phyloP scores from a whole-genome alignment of 192 early-diverging fungal genomes.

The Chytriomyces sp. region DNA sequence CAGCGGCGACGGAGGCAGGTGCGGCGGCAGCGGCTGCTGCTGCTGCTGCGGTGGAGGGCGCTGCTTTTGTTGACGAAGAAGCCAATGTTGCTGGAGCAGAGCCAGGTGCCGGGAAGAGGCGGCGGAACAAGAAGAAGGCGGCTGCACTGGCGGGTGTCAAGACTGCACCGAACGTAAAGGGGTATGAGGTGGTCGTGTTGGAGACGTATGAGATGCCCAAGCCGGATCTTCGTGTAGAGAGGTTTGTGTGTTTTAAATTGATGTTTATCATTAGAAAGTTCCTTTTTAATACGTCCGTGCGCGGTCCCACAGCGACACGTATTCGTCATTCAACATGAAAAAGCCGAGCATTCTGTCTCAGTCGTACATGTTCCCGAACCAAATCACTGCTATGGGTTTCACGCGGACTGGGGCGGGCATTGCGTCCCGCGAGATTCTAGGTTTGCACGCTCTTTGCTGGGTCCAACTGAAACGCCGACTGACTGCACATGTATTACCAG shows the following conservation, averaged over 20 bases:
- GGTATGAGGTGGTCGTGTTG: slow-evolving; percentile 76
- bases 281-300: not conserved
- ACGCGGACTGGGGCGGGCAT: slow-evolving; percentile 86
- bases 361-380: slow-evolving; percentile 75
- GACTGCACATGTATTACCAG: slow-evolving; percentile 40
- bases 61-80: slow-evolving; percentile 25
- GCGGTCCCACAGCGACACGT: slow-evolving; percentile 50
- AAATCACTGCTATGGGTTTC: slow-evolving; percentile 76
- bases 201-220: slow-evolving; percentile 83
- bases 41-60: slow-evolving; percentile 15
- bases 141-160: slow-evolving; percentile 15
- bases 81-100: slow-evolving; percentile 14
- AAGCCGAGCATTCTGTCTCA: slow-evolving; percentile 74
- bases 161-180: slow-evolving; percentile 56
- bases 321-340: slow-evolving; percentile 73
- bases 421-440: slow-evolving; percentile 80
- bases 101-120: slow-evolving; percentile 1
- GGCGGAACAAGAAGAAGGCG: slow-evolving; percentile 25
- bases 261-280: not conserved
- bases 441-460: slow-evolving; percentile 43
- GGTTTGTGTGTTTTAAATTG: slow-evolving; percentile 44
- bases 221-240: slow-evolving; percentile 68
- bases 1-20: slow-evolving; percentile 28
- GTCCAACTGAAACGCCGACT: not conserved
- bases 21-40: slow-evolving; percentile 26